Base-by-base conservation (phyloP, 352 stramenopile species). In the Globisporangium radiosum region DNA sequence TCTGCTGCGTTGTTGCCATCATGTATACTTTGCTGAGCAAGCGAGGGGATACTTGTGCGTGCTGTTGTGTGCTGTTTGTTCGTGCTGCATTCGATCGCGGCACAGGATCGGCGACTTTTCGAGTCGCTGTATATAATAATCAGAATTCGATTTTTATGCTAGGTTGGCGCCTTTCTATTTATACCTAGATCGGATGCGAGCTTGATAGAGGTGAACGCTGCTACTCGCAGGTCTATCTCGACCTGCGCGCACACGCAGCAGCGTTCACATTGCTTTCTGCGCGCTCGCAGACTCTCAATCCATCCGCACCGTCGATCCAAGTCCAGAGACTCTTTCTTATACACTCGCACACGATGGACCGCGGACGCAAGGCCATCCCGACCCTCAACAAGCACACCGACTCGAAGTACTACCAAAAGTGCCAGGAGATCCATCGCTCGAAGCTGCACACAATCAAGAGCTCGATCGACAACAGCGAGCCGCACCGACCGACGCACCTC, bases 381-480 rank as follows among this genome's bases (percentile, higher is more conserved):
- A 94, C 83, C 54, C 76, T 94, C 15, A 94, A 95, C 74, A 92
- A 92, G 64, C 81, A 93, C 71, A 92, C 84, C 7, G 85, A 91
- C 59, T 78, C 76, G 60, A 88, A 88, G 64, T 94, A 89, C 69
- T 93, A 95, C 69, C 78, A 92, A 56, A 86, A 85, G 36, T 94
- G 85, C 64, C 81, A 92, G 37, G 81, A 90, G 54, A 95, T 92
- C 56, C 83, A 91, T 47, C 78, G 79, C 55, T 68, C 74, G 57
- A 94, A 92, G 66, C 73, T 92, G n/a, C 75, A 75, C 58, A 77
- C 59, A 15, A 94, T 93, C 71, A 98, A 98, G 80, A 95, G 89
- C 58, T 88, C 88, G 51, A 98, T 98, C 65, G 94, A 99, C 75
- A 98, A 97, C 66, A 90, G 73, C 59, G 84, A 93, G 62, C 85